These are phyloP conservation scores for Penicillium sp. DNA, from an alignment of 2,329 filamentous ascomycete species.

Conservation along the genomic window DNA sequence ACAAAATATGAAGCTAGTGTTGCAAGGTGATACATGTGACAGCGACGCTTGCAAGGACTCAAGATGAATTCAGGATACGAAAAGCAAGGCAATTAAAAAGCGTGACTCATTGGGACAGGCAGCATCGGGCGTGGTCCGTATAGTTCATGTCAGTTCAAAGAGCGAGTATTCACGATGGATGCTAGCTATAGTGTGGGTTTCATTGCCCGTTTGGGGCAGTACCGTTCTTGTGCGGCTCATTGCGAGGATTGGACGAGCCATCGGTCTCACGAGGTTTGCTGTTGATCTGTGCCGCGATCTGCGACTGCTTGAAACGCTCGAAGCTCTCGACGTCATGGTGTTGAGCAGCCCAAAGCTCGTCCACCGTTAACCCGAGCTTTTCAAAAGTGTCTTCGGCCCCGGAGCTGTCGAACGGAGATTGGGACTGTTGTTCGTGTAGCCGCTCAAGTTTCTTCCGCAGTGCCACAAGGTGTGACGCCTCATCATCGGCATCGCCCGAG, in stretches of 20 bases:
- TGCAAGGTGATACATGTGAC: neutral
- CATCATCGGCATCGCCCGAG: conserved; percentile 28
- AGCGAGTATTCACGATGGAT: too few species aligned
- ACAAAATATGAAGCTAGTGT: neutral
- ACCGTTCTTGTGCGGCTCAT: neutral
- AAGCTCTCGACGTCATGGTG: conserved; percentile 41
- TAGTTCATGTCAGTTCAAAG: too few species aligned
- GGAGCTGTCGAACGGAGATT: conserved; percentile 34
- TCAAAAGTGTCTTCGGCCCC: conserved; percentile 38
- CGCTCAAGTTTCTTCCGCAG: conserved; percentile 41
- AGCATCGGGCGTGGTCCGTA: too few species aligned
- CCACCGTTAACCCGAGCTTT: conserved; percentile 40
- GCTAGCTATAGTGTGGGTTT: neutral
- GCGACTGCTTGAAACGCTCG: conserved; percentile 40
- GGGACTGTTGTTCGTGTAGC: conserved; percentile 38
- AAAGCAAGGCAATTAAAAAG: too few species aligned
- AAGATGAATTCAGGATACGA: neutral
- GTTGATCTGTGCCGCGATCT: conserved; percentile 44
- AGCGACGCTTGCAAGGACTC: neutral
- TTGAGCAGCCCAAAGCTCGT: conserved; percentile 40
- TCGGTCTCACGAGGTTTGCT: conserved; percentile 23
- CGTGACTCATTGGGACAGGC: too few species aligned
- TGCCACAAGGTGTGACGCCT: conserved; percentile 41
- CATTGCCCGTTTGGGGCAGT: neutral
- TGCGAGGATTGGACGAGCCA: neutral